These are phyloP conservation scores for Linum tenue DNA, from an alignment of 345 rosid genomes.

Conservation along the genomic window DNA sequence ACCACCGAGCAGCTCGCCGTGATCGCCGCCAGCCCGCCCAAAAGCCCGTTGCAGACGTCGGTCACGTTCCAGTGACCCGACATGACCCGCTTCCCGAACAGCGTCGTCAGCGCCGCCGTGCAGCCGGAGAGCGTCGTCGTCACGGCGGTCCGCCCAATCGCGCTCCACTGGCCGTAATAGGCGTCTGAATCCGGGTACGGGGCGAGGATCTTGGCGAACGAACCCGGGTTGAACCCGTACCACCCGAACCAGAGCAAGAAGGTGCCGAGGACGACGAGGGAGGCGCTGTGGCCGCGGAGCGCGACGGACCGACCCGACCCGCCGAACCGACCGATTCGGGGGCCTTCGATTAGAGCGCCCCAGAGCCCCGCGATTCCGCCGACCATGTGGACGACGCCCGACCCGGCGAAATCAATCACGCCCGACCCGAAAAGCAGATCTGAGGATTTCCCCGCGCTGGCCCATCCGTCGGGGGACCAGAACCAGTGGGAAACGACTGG, in stretches of 20 bases:
- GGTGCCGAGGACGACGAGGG: constrained; percentile 5
- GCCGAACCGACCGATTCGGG: constrained; percentile 7
- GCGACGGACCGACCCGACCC: constrained; percentile 5
- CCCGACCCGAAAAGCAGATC: constrained; percentile 5
- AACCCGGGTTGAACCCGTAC: constrained; percentile 11
- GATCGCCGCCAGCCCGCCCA: constrained; percentile 7
- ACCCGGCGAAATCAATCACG: constrained; percentile 5
- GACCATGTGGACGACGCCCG: constrained; percentile 10
- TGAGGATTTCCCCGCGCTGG: constrained; percentile 3
- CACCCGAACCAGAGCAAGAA: constrained; percentile 9
- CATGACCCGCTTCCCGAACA: constrained; percentile 1
- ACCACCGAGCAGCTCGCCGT: constrained; percentile 10
- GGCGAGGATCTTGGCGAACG: constrained; percentile 2
- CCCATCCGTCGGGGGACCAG: constrained; percentile 10
- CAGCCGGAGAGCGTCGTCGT: constrained; percentile 5
- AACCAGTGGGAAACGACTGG: constrained; percentile 11
- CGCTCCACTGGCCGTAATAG: constrained; percentile 7
- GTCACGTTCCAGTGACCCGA: constrained; percentile 11
- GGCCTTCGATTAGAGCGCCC: constrained; percentile 8
- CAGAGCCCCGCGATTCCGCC: constrained; percentile 7
- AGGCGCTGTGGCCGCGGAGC: constrained; percentile 9
- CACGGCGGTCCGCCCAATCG: constrained; percentile 6
- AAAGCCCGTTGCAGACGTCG: constrained; percentile 8
- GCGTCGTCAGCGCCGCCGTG: constrained; percentile 6
- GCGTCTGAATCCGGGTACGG: constrained; percentile 2